These are phyloP conservation scores for Hemileccinum rubropunctum DNA, from an alignment of 768 basidiomycete genomes.

Conservation along the genomic window DNA sequence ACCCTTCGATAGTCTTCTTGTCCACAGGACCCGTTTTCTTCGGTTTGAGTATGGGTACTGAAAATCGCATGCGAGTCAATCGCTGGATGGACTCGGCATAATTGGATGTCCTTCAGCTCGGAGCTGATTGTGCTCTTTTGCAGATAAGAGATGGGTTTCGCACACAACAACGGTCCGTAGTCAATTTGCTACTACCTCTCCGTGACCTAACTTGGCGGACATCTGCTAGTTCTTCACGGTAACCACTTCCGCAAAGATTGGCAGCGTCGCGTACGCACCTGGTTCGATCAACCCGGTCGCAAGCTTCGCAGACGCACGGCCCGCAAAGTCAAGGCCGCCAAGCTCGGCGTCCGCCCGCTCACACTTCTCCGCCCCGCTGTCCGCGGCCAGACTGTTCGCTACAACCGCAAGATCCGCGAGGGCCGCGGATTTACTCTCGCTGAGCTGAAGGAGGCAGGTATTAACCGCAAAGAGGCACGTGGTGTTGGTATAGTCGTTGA, in stretches of 20 bases:
- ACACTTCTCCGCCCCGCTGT: slow-evolving; percentile 94
- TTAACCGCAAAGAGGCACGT: slow-evolving; percentile 90
- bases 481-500: slow-evolving; percentile 95
- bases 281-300: slow-evolving; percentile 99
- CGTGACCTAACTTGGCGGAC: slow-evolving; percentile 8
- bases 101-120: slow-evolving; percentile 17
- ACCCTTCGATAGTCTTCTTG: slow-evolving; percentile 2
- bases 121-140: slow-evolving; percentile 13
- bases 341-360: slow-evolving; percentile 89
- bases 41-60: not conserved
- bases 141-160: slow-evolving; percentile 37
- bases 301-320: slow-evolving; percentile 94
- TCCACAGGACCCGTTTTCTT: not conserved
- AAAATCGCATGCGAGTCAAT: slow-evolving; percentile 1
- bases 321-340: slow-evolving; percentile 86
- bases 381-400: slow-evolving; percentile 92
- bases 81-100: slow-evolving; percentile 21
- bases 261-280: slow-evolving; percentile 94
- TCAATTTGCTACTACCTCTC: slow-evolving; percentile 26
- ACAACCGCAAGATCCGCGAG: slow-evolving; percentile 97
- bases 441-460: slow-evolving; percentile 95
- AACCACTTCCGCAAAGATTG: slow-evolving; percentile 99
- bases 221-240: slow-evolving; percentile 69
- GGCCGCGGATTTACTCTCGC: slow-evolving; percentile 94
- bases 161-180: slow-evolving; percentile 34